Evolutionary conservation across 257 asterid genomes (phyloP).

Genomic region (Buddleja alternifolia): DNA sequence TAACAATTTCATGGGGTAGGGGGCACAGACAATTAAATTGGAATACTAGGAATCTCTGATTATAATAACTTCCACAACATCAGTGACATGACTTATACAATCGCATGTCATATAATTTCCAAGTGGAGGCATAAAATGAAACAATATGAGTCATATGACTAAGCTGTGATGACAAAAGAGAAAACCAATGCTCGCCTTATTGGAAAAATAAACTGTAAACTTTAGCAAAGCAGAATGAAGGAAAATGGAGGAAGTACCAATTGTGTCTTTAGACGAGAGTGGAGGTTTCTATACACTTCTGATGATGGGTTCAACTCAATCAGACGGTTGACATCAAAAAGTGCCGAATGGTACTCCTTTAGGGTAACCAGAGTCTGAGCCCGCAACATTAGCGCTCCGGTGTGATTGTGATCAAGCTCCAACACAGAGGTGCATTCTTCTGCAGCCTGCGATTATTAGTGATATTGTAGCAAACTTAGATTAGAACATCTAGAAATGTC

Average conservation of each 20-base stretch:
- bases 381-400: conserved; percentile 95
- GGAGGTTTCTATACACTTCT: conserved; percentile 79
- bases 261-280: conserved; percentile 79
- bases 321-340: conserved; percentile 89
- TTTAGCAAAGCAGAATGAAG: conserved; percentile 21
- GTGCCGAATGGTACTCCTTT: conserved; percentile 89
- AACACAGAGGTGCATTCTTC: conserved; percentile 96
- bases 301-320: conserved; percentile 89
- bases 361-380: conserved; percentile 96
- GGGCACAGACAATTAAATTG: background rate
- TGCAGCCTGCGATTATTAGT: conserved; percentile 72
- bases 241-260: conserved; percentile 53
- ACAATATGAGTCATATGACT: conserved; percentile 1
- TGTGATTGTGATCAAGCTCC: conserved; percentile 90
- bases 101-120: background rate
- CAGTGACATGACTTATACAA: background rate
- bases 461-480: background rate
- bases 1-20: background rate
- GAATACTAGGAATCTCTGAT: background rate
- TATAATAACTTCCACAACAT: background rate
- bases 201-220: conserved; percentile 18
- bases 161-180: conserved; percentile 10
- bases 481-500: background rate
- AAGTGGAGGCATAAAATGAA: conserved; percentile 7
- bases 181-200: background rate